Evolutionary conservation across 2,329 filamentous ascomycete genomes (phyloP).

Genomic region (Pestalotiopsis sp.): DNA sequence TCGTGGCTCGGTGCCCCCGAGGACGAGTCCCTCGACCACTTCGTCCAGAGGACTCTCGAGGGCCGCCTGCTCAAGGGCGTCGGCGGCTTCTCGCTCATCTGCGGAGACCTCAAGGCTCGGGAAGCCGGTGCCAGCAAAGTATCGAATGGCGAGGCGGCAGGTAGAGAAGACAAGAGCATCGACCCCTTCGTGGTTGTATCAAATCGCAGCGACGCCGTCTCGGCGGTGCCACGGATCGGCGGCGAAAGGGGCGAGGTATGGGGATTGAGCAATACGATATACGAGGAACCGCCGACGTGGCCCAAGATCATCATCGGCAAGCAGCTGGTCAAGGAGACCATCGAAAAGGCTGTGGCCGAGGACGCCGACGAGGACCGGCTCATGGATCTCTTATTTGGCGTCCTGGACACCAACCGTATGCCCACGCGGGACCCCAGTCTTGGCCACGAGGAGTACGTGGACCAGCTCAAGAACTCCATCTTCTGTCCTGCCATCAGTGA

Average conservation of each 20-base stretch:
- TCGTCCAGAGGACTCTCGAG: conserved; percentile 55
- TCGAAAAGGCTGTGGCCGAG: conserved; percentile 42
- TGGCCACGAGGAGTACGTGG: conserved; percentile 57
- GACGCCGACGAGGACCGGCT: conserved; percentile 50
- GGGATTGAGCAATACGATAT: conserved; percentile 66
- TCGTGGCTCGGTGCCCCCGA: conserved; percentile 59
- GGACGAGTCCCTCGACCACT: conserved; percentile 50
- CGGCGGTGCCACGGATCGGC: conserved; percentile 61
- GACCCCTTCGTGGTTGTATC: conserved; percentile 64
- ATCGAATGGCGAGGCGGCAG: background rate
- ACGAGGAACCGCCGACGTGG: conserved; percentile 57
- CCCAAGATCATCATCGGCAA: conserved; percentile 62
- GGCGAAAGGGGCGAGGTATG: conserved; percentile 54
- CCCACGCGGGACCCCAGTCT: conserved; percentile 42
- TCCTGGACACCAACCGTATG: conserved; percentile 62
- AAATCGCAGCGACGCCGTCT: conserved; percentile 57
- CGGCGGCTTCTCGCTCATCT: conserved; percentile 70
- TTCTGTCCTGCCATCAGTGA: conserved; percentile 64
- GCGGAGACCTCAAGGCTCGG: conserved; percentile 55
- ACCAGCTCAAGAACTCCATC: conserved; percentile 59
- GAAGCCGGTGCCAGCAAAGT: conserved; percentile 11
- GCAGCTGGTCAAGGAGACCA: conserved; percentile 43
- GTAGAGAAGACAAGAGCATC: conserved; percentile 24
- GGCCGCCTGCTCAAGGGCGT: conserved; percentile 60
- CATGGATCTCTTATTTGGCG: conserved; percentile 51